Percentiles rank a stretch among this genome's conserved stretches.
phyloP scores from a whole-genome alignment of 2,329 filamentous ascomycete genomes.

The Fusarium graminum region DNA sequence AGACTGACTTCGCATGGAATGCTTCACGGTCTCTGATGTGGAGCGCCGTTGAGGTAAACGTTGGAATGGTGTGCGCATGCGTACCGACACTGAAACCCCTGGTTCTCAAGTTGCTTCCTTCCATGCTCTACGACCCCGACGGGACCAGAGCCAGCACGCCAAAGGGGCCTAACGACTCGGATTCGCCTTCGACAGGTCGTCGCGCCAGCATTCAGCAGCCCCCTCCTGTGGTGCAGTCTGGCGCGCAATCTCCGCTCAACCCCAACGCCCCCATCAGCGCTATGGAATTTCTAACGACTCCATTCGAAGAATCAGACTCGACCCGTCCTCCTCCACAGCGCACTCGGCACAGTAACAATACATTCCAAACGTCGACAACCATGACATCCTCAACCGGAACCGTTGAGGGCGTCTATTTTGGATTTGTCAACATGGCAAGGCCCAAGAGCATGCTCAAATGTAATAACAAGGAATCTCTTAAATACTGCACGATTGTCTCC shows the following conservation, averaged over 20 bases:
- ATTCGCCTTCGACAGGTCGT: slow-evolving; percentile 46
- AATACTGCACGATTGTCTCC: slow-evolving; percentile 80
- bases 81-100: slow-evolving; percentile 94
- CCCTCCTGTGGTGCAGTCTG: slow-evolving; percentile 39
- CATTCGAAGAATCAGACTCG: slow-evolving; percentile 50
- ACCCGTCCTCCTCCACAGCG: slow-evolving; percentile 25
- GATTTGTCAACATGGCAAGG: slow-evolving; percentile 78
- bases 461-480: slow-evolving; percentile 73
- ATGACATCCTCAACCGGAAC: slow-evolving; percentile 53
- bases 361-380: slow-evolving; percentile 48
- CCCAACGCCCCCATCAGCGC: slow-evolving; percentile 53
- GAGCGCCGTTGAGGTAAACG: slow-evolving; percentile 91
- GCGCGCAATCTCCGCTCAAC: slow-evolving; percentile 38
- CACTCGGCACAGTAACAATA: slow-evolving; percentile 15
- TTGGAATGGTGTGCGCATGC: slow-evolving; percentile 90
- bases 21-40: slow-evolving; percentile 91
- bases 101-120: slow-evolving; percentile 73
- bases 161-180: slow-evolving; percentile 52
- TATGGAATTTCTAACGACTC: slow-evolving; percentile 63
- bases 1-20: slow-evolving; percentile 74
- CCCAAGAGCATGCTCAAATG: slow-evolving; percentile 79
- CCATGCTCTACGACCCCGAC: slow-evolving; percentile 67
- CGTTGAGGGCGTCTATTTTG: slow-evolving; percentile 72
- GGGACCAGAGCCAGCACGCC: slow-evolving; percentile 53
- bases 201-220: slow-evolving; percentile 46